Evolutionary conservation across 495 filamentous ascomycete species (phyloP), one percentile per base, ranked within the genome.

Genomic region (Paragyromitra xinjiangensis): DNA sequence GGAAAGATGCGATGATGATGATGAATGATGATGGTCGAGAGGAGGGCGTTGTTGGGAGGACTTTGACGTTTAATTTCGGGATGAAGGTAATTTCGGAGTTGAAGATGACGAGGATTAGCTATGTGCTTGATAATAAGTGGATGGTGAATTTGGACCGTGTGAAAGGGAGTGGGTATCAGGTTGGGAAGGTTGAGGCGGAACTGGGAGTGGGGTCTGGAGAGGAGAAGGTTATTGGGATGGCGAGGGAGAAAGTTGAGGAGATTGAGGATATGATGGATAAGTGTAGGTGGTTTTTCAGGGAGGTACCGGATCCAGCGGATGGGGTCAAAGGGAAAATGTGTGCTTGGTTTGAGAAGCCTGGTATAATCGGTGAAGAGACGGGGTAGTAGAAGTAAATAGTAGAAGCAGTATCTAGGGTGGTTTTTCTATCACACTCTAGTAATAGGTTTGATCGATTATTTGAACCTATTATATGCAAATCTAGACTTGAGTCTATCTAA

Each of bases 281-380:
- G 7, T 65, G 55, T 29, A 45, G 22, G 40, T 64, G 42, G 58
- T 71, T 71, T 12, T 71, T 71, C 29, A 42, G 56, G 6, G 44
- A 44, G 11, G 59, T 71, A 14, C 69, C 58, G 16, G 58, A 71
- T 42, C 69, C 45, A 7, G 69, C 2, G 34, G 69, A 51, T 58
- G 69, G 69, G 8, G 69, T 64, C 0, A 42, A 63, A n/a, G 69
- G 58, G n/a, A 71, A 71, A 24, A 62, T 64, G 58, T 64, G 69
- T 71, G 42, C 58, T 51, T 63, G 69, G 56, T 53, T 71, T 24
- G 19, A 58, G 39, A 34, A 22, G 6, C 66, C 50, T 14, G 14
- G 19, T 37, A 64, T 45, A 12, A 14, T 44, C 2, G 22, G 19
- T 8, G 7, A 58, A 4, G 42, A 7, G 42, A 19, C 16, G 63